Conservation (phyloP, 768 basidiomycete species). For the Boletus reticulatus region DNA sequence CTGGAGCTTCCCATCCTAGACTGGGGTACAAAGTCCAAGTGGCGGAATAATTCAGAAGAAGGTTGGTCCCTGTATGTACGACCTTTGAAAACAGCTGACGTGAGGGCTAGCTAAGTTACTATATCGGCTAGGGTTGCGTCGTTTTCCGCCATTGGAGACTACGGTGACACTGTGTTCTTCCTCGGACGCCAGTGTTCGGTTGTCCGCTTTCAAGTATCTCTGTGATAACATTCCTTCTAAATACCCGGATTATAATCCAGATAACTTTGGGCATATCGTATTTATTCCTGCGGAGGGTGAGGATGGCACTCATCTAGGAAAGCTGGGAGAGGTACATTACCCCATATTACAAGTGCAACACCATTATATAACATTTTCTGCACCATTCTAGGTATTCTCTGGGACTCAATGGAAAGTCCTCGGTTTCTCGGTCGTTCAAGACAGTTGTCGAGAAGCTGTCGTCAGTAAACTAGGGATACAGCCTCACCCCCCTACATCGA, state of each 20-base stretch:
- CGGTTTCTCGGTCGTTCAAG: slow-evolving; percentile 73
- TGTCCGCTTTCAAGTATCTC: slow-evolving; percentile 75
- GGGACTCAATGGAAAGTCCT: slow-evolving; percentile 64
- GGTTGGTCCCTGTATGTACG: slow-evolving; percentile 42
- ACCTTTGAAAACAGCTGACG: not conserved
- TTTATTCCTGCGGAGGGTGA: slow-evolving; percentile 77
- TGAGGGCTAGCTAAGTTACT: slow-evolving; percentile 68
- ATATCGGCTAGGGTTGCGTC: slow-evolving; percentile 64
- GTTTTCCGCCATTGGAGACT: slow-evolving; percentile 63
- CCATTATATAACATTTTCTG: not conserved
- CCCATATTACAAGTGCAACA: too few relatives aligned
- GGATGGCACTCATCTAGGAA: slow-evolving; percentile 53
- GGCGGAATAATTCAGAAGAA: slow-evolving; percentile 84
- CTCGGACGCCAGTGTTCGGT: slow-evolving; percentile 46
- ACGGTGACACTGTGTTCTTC: slow-evolving; percentile 70
- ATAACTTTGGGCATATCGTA: slow-evolving; percentile 52
- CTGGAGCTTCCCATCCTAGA: slow-evolving; percentile 81
- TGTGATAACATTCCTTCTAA: slow-evolving; percentile 65
- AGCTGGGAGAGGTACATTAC: slow-evolving; percentile 51
- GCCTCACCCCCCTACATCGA: slow-evolving; percentile 63
- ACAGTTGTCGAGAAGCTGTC: slow-evolving; percentile 49
- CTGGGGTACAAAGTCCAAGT: slow-evolving; percentile 79
- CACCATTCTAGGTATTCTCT: slow-evolving; percentile 58
- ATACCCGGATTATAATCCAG: slow-evolving; percentile 60
- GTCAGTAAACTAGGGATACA: slow-evolving; percentile 63